Evolutionary conservation across 106 monocot genomes (phyloP), one percentile per base, ranked within the genome.

Genomic region (Narthecium ossifragum): DNA sequence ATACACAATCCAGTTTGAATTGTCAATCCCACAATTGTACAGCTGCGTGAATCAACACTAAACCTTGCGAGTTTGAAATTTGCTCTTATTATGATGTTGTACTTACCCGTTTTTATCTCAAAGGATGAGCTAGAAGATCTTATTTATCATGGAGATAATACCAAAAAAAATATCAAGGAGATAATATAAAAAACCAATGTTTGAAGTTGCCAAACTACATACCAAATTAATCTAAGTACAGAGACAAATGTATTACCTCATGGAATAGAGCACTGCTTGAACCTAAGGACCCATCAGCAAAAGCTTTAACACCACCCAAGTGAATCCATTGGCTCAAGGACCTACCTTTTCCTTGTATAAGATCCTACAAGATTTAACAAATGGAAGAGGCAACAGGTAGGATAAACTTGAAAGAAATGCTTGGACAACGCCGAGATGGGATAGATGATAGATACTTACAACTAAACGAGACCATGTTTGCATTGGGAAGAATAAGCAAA

Each of bases 181-280:
- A n/a, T n/a, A n/a, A n/a, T n/a, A n/a, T n/a, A n/a, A n/a, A n/a
- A n/a, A n/a, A n/a, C n/a, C n/a, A n/a, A n/a, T n/a, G n/a, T n/a
- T n/a, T n/a, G n/a, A n/a, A n/a, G n/a, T n/a, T n/a, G n/a, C n/a
- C n/a, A n/a, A n/a, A n/a, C n/a, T n/a, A n/a, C n/a, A n/a, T n/a
- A n/a, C n/a, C n/a, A n/a, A n/a, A n/a, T n/a, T n/a, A n/a, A n/a
- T n/a, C n/a, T n/a, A n/a, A n/a, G n/a, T n/a, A n/a, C 37, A 38
- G 37, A 12, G 37, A 12, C 37, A 6, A 38, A 12, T 12, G 7
- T 64, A 62, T 74, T 38, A 96, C 96, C 86, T 96, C 86, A 77
- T 96, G 61, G 65, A 96, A 96, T 1, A 96, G 61, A 47, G 96
- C 96, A 86, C 86, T 96, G 45, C 60, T 81, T n/a, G 96, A 96